phyloP scores from a whole-genome alignment of 306 rosid species.

The Medicago truncatula region DNA sequence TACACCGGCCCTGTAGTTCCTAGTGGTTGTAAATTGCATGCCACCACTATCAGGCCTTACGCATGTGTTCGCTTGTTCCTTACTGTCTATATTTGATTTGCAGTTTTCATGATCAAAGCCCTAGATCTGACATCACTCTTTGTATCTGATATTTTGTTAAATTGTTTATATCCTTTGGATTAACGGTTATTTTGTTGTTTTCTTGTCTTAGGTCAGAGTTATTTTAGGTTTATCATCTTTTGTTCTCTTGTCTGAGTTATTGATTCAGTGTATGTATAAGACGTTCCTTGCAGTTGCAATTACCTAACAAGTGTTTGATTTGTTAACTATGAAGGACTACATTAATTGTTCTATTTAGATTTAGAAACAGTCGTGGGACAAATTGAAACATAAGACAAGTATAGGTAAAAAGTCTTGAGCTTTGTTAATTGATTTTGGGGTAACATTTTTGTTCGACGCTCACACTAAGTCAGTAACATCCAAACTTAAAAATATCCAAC shows the following conservation, averaged over 20 bases:
- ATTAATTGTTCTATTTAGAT: neutral
- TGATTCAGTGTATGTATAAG: slow-evolving; percentile 1
- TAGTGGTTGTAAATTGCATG: slow-evolving; percentile 15
- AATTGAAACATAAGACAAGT: neutral
- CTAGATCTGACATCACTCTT: slow-evolving; percentile 7
- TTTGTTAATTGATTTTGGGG: neutral
- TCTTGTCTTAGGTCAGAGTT: neutral
- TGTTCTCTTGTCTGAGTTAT: slow-evolving; percentile 13
- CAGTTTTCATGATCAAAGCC: neutral
- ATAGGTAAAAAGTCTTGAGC: neutral
- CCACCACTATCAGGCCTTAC: neutral
- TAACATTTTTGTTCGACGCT: neutral
- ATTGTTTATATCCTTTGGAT: neutral
- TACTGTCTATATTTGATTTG: slow-evolving; percentile 4
- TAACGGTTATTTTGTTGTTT: slow-evolving; percentile 17
- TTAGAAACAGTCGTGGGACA: neutral
- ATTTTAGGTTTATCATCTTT: slow-evolving; percentile 11
- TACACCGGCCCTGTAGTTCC: slow-evolving; percentile 2
- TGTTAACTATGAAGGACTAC: neutral
- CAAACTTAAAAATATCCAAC: neutral
- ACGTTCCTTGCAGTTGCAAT: slow-evolving; percentile 36
- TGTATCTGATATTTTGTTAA: neutral
- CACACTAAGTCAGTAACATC: neutral
- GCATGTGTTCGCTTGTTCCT: neutral
- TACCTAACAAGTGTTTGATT: neutral